phyloP scores from a whole-genome alignment of 495 filamentous ascomycete species.

The Penicillium cinerascens region DNA sequence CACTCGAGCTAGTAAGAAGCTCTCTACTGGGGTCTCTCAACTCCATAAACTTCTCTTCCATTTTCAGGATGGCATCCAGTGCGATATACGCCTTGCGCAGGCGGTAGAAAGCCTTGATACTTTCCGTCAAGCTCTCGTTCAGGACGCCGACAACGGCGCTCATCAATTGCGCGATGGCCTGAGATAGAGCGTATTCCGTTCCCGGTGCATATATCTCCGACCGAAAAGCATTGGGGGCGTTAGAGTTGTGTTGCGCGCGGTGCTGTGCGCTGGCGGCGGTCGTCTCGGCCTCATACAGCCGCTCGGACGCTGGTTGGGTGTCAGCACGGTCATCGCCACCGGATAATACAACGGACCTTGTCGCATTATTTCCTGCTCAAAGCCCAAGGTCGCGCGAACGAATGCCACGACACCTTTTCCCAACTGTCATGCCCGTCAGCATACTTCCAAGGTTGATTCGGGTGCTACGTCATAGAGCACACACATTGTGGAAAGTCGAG shows the following conservation, averaged over 20 bases:
- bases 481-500: slow-evolving; percentile 87
- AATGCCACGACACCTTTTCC: slow-evolving; percentile 80
- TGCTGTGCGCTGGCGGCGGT: slow-evolving; percentile 74
- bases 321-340: slow-evolving; percentile 5
- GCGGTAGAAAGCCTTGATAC: slow-evolving; percentile 88
- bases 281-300: slow-evolving; percentile 74
- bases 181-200: slow-evolving; percentile 75
- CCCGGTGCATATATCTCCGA: slow-evolving; percentile 75
- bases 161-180: slow-evolving; percentile 84
- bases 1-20: slow-evolving; percentile 11
- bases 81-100: slow-evolving; percentile 85
- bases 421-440: slow-evolving; percentile 47
- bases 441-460: background rate
- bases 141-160: slow-evolving; percentile 82
- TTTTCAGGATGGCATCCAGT: slow-evolving; percentile 68
- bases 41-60: slow-evolving; percentile 57
- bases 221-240: slow-evolving; percentile 46
- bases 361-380: slow-evolving; percentile 92
- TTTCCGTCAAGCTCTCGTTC: slow-evolving; percentile 91
- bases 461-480: slow-evolving; percentile 18
- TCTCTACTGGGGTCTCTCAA: slow-evolving; percentile 19
- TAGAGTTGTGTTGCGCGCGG: slow-evolving; percentile 54
- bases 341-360: slow-evolving; percentile 51
- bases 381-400: slow-evolving; percentile 81
- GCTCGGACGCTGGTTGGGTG: slow-evolving; percentile 55